These are phyloP conservation scores for Ganoderma sinense DNA, from an alignment of 1,284 basidiomycete genomes.

Conservation along the genomic window DNA sequence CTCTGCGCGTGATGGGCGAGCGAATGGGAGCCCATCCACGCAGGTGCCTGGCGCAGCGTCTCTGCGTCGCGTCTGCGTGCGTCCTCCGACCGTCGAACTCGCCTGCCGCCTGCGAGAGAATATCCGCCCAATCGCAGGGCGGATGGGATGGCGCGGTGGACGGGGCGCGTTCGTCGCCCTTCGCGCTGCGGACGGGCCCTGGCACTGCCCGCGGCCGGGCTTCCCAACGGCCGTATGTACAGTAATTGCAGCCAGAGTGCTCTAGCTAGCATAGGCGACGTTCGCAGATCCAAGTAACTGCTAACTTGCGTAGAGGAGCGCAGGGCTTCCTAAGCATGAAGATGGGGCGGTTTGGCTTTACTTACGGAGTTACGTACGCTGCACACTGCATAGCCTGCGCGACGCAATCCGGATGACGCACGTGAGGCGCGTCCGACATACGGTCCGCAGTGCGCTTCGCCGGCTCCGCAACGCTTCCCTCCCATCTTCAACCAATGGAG, in stretches of 20 bases:
- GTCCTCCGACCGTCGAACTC: not conserved
- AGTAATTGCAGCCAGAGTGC: too few relatives aligned
- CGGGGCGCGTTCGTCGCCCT: not conserved
- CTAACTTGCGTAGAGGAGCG: too few relatives aligned
- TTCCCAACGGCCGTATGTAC: not conserved
- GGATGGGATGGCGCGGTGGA: not conserved
- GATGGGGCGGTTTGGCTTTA: not conserved
- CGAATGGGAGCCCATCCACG: conserved; percentile 12
- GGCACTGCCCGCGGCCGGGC: not conserved
- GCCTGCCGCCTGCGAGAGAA: not conserved
- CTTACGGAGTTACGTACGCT: not conserved
- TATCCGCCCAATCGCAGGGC: not conserved
- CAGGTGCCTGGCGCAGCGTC: conserved; percentile 15
- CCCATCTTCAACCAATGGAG: not conserved
- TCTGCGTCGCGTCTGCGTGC: not conserved
- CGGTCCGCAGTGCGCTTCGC: not conserved
- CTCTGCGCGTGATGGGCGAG: conserved; percentile 12
- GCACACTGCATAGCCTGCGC: not conserved
- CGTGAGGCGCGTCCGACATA: not conserved
- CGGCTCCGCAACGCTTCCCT: not conserved
- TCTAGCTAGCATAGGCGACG: not conserved
- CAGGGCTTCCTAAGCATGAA: not conserved
- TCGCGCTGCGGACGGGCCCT: not conserved
- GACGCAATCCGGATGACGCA: not conserved
- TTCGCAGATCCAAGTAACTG: too few relatives aligned